Evolutionary conservation across 148 eudicot genomes (phyloP).

Genomic region (Diospyros lotus): DNA sequence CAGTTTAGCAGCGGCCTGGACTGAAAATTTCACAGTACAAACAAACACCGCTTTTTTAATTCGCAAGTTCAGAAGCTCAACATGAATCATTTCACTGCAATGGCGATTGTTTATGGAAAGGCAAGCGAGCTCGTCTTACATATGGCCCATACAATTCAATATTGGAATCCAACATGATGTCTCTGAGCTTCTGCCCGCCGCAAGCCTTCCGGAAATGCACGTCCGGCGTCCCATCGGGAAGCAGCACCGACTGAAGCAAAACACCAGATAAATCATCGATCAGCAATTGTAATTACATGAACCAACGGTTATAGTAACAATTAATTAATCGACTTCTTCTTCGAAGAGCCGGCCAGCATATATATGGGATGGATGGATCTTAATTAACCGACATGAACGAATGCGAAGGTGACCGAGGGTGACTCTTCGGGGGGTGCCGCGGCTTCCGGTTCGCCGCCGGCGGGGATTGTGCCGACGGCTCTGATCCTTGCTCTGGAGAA

Average conservation of each 20-base stretch:
- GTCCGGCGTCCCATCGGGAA: slow-evolving; percentile 93
- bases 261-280: neutral
- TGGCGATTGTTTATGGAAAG: neutral
- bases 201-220: slow-evolving; percentile 56
- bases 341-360: no score
- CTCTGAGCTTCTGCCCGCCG: slow-evolving; percentile 85
- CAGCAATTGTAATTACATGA: no score
- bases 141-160: slow-evolving; percentile 91
- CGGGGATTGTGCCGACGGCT: slow-evolving; percentile 52
- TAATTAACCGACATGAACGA: slow-evolving; percentile 49
- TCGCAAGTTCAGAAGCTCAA: no score
- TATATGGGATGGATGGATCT: no score
- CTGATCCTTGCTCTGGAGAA: slow-evolving; percentile 30
- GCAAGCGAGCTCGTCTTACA: slow-evolving; percentile 37
- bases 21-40: slow-evolving; percentile 30
- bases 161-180: slow-evolving; percentile 69
- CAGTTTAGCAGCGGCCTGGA: slow-evolving; percentile 64
- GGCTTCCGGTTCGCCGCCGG: slow-evolving; percentile 32
- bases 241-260: slow-evolving; percentile 58
- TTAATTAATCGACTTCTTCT: no score
- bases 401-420: slow-evolving; percentile 57
- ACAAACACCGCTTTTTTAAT: no score
- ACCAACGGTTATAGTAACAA: no score
- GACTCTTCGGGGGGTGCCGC: slow-evolving; percentile 33
- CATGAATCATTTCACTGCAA: no score